These are phyloP conservation scores for Geosmithia flava DNA, from an alignment of 2,329 filamentous ascomycete genomes.

Conservation along the genomic window DNA sequence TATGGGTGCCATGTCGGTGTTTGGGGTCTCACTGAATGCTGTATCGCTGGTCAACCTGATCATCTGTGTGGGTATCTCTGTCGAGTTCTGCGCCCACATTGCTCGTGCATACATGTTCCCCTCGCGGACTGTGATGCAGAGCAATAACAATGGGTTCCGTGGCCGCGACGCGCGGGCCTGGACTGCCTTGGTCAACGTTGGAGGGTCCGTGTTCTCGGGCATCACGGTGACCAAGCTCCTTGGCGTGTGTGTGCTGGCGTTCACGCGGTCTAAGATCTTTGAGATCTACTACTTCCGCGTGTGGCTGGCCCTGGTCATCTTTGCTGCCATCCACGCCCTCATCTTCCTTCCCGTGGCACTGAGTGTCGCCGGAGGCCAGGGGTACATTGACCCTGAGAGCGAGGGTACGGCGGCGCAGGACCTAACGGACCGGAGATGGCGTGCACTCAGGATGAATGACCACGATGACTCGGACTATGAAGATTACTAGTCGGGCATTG, in stretches of 20 bases:
- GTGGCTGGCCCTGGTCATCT: slow-evolving; percentile 83
- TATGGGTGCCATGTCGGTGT: slow-evolving; percentile 85
- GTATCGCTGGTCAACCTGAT: slow-evolving; percentile 92
- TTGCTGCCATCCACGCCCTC: slow-evolving; percentile 79
- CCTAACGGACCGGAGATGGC: slow-evolving; percentile 65
- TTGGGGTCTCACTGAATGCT: slow-evolving; percentile 82
- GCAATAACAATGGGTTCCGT: slow-evolving; percentile 62
- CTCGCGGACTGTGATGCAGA: slow-evolving; percentile 65
- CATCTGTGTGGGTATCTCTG: slow-evolving; percentile 91
- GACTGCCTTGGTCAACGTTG: slow-evolving; percentile 90
- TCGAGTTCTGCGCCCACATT: slow-evolving; percentile 97
- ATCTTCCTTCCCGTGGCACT: slow-evolving; percentile 86
- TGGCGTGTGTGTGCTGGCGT: slow-evolving; percentile 83
- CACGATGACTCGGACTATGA: slow-evolving; percentile 62
- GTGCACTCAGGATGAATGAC: slow-evolving; percentile 66
- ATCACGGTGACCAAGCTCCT: slow-evolving; percentile 94
- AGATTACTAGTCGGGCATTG: slow-evolving; percentile 17
- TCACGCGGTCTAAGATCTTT: slow-evolving; percentile 95
- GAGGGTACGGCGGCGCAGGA: slow-evolving; percentile 87
- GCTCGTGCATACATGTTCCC: slow-evolving; percentile 95
- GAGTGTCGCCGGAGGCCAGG: slow-evolving; percentile 73
- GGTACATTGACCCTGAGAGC: slow-evolving; percentile 77
- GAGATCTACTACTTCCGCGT: slow-evolving; percentile 99
- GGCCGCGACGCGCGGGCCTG: slow-evolving; percentile 78
- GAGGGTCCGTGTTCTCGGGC: slow-evolving; percentile 85